These are phyloP conservation scores for Chamaecrista fasciculata DNA, from an alignment of 306 rosid species.

Conservation along the genomic window DNA sequence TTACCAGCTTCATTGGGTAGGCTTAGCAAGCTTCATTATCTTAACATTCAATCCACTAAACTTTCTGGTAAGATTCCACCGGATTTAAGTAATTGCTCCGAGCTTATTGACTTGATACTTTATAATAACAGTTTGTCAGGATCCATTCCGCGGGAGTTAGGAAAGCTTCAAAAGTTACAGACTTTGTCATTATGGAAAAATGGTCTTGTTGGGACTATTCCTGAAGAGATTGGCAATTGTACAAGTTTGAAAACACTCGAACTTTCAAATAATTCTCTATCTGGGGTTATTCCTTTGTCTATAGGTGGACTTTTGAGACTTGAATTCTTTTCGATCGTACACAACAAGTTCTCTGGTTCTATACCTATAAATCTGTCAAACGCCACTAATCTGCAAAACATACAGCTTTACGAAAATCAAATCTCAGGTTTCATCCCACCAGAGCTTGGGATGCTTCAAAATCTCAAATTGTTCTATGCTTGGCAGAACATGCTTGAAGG, in stretches of 20 bases:
- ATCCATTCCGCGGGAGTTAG: constrained; percentile 52
- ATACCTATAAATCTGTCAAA: constrained; percentile 51
- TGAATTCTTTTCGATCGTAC: constrained; percentile 49
- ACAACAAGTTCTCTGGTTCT: constrained; percentile 54
- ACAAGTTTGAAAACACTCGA: constrained; percentile 49
- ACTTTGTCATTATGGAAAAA: constrained; percentile 53
- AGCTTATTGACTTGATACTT: constrained; percentile 48
- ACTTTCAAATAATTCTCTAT: constrained; percentile 49
- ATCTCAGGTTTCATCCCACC: constrained; percentile 61
- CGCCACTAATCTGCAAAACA: constrained; percentile 41
- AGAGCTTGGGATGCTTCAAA: constrained; percentile 45
- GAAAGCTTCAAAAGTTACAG: constrained; percentile 54
- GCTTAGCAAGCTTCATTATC: constrained; percentile 52
- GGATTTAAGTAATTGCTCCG: constrained; percentile 61
- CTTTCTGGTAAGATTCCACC: constrained; percentile 62
- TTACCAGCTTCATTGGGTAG: constrained; percentile 57
- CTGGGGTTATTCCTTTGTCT: constrained; percentile 51
- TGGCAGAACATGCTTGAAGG: constrained; percentile 71
- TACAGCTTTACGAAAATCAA: constrained; percentile 53
- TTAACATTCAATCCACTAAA: constrained; percentile 54
- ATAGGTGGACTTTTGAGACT: constrained; percentile 42
- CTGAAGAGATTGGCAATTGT: constrained; percentile 59
- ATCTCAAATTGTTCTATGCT: constrained; percentile 46
- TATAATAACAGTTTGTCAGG: constrained; percentile 55
- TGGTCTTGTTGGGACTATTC: constrained; percentile 48